Percentiles rank a stretch among this genome's conserved stretches.
Evolutionary conservation across 2,329 filamentous ascomycete species (phyloP).

Genomic region (Canariomyces notabilis): DNA sequence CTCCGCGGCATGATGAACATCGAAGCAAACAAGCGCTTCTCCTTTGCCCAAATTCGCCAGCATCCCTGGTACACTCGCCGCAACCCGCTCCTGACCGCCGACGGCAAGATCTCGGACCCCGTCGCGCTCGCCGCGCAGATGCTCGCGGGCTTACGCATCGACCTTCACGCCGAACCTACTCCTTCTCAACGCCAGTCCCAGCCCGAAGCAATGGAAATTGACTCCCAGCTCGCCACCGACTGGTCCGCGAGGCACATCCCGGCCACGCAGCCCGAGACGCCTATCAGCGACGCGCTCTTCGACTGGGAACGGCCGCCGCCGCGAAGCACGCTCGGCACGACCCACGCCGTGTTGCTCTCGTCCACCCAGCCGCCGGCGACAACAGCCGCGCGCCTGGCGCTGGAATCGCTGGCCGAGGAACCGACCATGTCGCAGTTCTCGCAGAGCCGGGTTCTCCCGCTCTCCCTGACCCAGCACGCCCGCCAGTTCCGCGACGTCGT

Average conservation of each 20-base stretch:
- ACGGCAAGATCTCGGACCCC: constrained; percentile 73
- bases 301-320: constrained; percentile 79
- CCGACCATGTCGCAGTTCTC: constrained; percentile 85
- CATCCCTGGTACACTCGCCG: constrained; percentile 91
- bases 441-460: constrained; percentile 67
- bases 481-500: constrained; percentile 87
- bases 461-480: constrained; percentile 84
- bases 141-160: constrained; percentile 85
- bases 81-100: constrained; percentile 69
- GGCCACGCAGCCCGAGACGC: constrained; percentile 80
- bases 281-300: constrained; percentile 68
- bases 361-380: constrained; percentile 43
- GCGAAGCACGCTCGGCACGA: constrained; percentile 44
- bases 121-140: constrained; percentile 87
- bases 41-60: constrained; percentile 77
- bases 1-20: constrained; percentile 91
- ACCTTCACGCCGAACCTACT: constrained; percentile 67
- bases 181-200: constrained; percentile 35
- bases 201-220: constrained; percentile 64
- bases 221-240: constrained; percentile 38
- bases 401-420: constrained; percentile 72
- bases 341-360: constrained; percentile 37
- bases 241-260: constrained; percentile 50
- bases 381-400: constrained; percentile 30
- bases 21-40: constrained; percentile 69